phyloP scores from a whole-genome alignment of 768 basidiomycete species.

The Lactarius psammicola region DNA sequence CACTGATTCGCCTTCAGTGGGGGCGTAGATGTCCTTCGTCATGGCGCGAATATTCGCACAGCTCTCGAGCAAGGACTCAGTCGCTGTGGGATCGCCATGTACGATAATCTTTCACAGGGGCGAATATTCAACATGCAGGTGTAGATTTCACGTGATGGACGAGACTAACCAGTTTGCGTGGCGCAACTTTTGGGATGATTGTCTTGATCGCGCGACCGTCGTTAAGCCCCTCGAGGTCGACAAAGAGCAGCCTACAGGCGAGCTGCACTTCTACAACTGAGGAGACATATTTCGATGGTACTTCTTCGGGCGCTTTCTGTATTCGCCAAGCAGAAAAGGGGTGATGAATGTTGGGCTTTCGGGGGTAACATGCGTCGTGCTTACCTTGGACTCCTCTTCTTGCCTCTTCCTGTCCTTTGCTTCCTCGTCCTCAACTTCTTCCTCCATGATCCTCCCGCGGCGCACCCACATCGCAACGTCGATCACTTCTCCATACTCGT shows the following conservation, averaged over 20 bases:
- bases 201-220: conserved; percentile 97
- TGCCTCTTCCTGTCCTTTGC: conserved; percentile 69
- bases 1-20: conserved; percentile 68
- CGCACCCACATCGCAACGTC: conserved; percentile 96
- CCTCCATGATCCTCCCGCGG: conserved; percentile 87
- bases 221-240: conserved; percentile 95
- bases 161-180: conserved; percentile 80
- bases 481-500: conserved; percentile 93
- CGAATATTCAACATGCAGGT: conserved; percentile 12
- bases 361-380: conserved; percentile 11
- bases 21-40: conserved; percentile 90
- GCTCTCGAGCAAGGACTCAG: conserved; percentile 72
- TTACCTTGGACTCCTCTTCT: conserved; percentile 81
- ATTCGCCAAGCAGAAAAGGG: conserved; percentile 18
- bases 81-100: conserved; percentile 65
- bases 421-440: conserved; percentile 84
- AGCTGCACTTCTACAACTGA: conserved; percentile 75
- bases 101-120: conserved; percentile 71
- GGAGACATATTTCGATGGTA: conserved; percentile 87
- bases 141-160: background rate
- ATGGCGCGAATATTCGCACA: conserved; percentile 82
- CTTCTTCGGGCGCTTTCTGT: conserved; percentile 74
- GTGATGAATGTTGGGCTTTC: background rate
- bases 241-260: conserved; percentile 82
- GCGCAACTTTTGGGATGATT: conserved; percentile 94